Evolutionary conservation across 2,329 filamentous ascomycete species (phyloP).

Genomic region (Colletotrichum lindemuthianum): DNA sequence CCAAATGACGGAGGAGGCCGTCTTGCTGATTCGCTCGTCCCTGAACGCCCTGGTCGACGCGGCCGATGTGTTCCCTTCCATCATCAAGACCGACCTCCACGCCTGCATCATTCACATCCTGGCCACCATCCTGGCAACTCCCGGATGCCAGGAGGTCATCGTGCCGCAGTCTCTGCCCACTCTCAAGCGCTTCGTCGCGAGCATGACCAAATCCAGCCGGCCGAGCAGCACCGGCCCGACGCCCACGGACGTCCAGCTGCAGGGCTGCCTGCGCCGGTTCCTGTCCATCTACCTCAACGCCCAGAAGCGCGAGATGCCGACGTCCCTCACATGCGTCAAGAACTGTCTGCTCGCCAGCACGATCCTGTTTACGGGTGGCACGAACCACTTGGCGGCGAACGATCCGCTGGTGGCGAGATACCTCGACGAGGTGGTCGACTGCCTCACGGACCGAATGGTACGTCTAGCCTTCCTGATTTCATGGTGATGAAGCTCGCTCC

Average conservation of each 20-base stretch:
- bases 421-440: conserved; percentile 84
- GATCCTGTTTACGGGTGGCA: conserved; percentile 85
- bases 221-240: conserved; percentile 47
- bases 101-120: conserved; percentile 98
- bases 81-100: conserved; percentile 96
- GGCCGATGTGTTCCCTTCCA: conserved; percentile 92
- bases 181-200: conserved; percentile 88
- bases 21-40: conserved; percentile 80
- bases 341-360: conserved; percentile 91
- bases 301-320: conserved; percentile 78
- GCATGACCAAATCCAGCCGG: conserved; percentile 66
- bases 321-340: conserved; percentile 88
- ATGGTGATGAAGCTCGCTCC: no score
- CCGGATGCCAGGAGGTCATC: conserved; percentile 86
- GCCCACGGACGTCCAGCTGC: conserved; percentile 75
- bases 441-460: conserved; percentile 81
- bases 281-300: conserved; percentile 80
- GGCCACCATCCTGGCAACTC: conserved; percentile 88
- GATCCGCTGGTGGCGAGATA: conserved; percentile 81
- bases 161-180: conserved; percentile 91
- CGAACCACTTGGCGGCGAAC: conserved; percentile 76
- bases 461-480: conserved; percentile 47
- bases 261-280: conserved; percentile 85
- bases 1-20: conserved; percentile 86
- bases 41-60: conserved; percentile 92